These are phyloP conservation scores for Stylonectria norvegica DNA, from an alignment of 2,329 filamentous ascomycete species.

Conservation along the genomic window DNA sequence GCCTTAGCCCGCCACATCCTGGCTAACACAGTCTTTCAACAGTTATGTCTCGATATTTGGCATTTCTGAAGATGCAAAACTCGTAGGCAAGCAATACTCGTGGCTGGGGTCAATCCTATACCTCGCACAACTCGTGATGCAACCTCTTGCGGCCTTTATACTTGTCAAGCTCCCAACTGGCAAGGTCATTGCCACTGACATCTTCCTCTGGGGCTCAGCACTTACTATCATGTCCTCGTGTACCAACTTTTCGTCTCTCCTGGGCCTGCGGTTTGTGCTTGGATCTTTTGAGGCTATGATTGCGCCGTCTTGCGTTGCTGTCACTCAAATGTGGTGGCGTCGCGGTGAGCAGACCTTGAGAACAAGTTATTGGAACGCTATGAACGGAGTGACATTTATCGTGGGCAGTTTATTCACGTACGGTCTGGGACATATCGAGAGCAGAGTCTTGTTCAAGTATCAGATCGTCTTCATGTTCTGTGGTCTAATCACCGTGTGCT, in stretches of 20 bases:
- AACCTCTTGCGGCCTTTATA: conserved; percentile 53
- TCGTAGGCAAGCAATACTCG: conserved; percentile 53
- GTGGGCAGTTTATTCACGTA: conserved; percentile 31
- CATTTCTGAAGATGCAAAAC: conserved; percentile 49
- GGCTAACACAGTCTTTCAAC: too few species aligned
- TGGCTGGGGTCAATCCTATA: conserved; percentile 55
- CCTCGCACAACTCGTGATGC: conserved; percentile 36
- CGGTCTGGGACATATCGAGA: conserved; percentile 31
- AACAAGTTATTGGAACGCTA: conserved; percentile 31
- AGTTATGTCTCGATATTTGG: conserved; percentile 66
- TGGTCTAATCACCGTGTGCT: conserved; percentile 42
- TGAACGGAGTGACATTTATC: conserved; percentile 25
- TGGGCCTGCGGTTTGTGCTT: conserved; percentile 44
- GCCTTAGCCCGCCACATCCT: too few species aligned
- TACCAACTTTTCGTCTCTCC: conserved; percentile 43
- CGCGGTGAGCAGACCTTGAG: conserved; percentile 33
- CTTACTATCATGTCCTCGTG: conserved; percentile 51
- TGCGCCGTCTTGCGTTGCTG: conserved; percentile 31
- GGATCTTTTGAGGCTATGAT: conserved; percentile 45
- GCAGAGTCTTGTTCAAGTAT: conserved; percentile 1
- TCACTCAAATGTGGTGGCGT: conserved; percentile 36
- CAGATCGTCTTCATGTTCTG: conserved; percentile 35
- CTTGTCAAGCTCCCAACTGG: conserved; percentile 53
- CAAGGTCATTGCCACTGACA: conserved; percentile 49
- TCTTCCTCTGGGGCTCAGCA: conserved; percentile 52